Evolutionary conservation across 495 filamentous ascomycete species (phyloP).

Genomic region (Sordaria brevicollis): DNA sequence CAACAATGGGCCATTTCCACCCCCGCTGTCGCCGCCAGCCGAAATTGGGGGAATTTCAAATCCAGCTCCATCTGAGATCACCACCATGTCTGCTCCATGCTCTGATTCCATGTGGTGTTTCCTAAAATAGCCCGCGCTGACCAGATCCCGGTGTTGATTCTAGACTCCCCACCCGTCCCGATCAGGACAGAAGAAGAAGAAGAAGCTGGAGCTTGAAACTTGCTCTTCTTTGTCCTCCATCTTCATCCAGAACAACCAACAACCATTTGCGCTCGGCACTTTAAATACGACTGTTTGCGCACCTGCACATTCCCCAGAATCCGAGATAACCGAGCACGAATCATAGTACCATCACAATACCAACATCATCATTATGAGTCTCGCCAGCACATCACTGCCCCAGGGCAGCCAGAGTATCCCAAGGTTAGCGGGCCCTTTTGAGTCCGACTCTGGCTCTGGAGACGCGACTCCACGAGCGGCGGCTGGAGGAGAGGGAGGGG

Average conservation of each 20-base stretch:
- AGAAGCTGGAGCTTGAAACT: not conserved
- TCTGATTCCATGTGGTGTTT: not conserved
- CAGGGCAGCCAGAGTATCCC: slow-evolving; percentile 13
- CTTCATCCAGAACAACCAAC: not conserved
- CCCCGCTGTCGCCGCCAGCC: slow-evolving; percentile 13
- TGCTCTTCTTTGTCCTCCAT: not conserved
- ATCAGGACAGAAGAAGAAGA: not conserved
- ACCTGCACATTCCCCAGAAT: not conserved
- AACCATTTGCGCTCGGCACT: not conserved
- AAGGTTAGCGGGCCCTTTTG: slow-evolving; percentile 20
- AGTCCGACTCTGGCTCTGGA: slow-evolving; percentile 17
- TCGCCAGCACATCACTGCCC: slow-evolving; percentile 12
- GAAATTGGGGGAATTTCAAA: slow-evolving; percentile 7
- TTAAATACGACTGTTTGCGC: not conserved
- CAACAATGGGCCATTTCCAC: slow-evolving; percentile 6
- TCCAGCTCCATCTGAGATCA: not conserved
- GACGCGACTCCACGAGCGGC: slow-evolving; percentile 27
- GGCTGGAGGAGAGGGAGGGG: slow-evolving; percentile 6
- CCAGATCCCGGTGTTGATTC: not conserved
- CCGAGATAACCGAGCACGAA: not conserved
- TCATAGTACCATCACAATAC: not conserved
- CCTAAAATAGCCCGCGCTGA: not conserved
- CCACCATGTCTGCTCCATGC: not conserved
- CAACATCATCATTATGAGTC: slow-evolving; percentile 13
- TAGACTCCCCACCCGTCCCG: not conserved